Evolutionary conservation across 2,329 filamentous ascomycete species (phyloP), one percentile per base, ranked within the genome.

Genomic region (Bipolaris zeicola): DNA sequence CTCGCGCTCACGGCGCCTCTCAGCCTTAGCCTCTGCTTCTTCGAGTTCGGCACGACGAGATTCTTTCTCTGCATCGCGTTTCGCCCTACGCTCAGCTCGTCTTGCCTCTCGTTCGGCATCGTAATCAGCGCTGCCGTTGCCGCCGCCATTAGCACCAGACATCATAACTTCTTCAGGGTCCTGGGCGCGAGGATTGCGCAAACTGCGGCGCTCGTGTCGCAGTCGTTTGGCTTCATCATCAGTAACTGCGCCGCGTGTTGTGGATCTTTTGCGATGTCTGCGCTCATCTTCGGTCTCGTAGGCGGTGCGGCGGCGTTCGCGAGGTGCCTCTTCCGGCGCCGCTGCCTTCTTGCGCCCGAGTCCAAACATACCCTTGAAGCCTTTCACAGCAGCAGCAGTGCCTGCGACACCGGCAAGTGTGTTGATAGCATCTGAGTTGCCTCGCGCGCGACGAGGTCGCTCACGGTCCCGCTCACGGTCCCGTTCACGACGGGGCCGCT

Each of bases 341-440:
- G 63, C 65, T 6, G 63, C 65, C 62, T 71, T 71, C 70, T 76
- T 75, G 50, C 67, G 72, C 28, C 72, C 68, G 50, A 80, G 61
- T 3, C 80, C 80, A 48, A 82, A 77, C 59, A 69, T 80, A n/a
- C 84, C 82, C 77, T 86, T 84, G 14, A 87, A 74, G 20, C 84
- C 83, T 53, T 79, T 77, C 52, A 82, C 82, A 50, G 85, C 76
- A 14, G 69, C 70, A 53, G 69, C 71, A 53, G 66, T 68, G 31
- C 67, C 65, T 26, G 68, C 68, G 33, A 72, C 70, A 37, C 66
- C 63, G 44, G 66, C 68, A 57, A 72, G 60, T 16, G 69, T 67
- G 68, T 87, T 89, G 71, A 85, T 88, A 3, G 86, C 81, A 51
- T 78, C 83, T 3, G 88, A 88, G 62, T 82, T 85, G 36, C 86